A percentile compares a stretch with the other conserved stretches of the same genome.
Conservation (phyloP, 2,329 filamentous ascomycete species). For the Fusarium sp. region DNA sequence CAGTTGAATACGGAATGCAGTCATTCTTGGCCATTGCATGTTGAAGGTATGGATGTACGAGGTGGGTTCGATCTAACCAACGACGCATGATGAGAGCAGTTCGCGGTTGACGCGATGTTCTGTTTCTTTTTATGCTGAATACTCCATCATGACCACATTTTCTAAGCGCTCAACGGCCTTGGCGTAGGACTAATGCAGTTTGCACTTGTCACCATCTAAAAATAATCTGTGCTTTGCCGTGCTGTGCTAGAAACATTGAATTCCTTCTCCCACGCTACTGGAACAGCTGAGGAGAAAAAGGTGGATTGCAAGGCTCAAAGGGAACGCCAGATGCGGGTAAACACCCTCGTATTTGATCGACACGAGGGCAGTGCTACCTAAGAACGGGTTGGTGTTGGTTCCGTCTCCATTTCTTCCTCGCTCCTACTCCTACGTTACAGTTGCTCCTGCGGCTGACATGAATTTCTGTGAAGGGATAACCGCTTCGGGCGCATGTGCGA, state of each 20-base stretch:
- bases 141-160: conserved; percentile 1
- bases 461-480: conserved; percentile 11
- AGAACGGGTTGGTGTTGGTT: not conserved
- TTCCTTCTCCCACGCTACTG: conserved; percentile 19
- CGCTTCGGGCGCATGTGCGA: conserved; percentile 19
- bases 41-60: not conserved
- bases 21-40: not conserved
- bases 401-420: conserved; percentile 21
- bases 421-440: conserved; percentile 17
- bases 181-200: not conserved
- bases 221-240: conserved; percentile 12
- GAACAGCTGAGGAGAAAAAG: conserved; percentile 6
- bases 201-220: conserved; percentile 10
- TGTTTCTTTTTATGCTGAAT: not conserved
- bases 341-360: conserved; percentile 35
- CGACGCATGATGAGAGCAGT: not conserved
- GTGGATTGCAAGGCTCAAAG: conserved; percentile 27
- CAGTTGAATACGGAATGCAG: not conserved
- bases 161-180: conserved; percentile 1
- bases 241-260: conserved; percentile 2
- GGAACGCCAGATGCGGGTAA: conserved; percentile 32
- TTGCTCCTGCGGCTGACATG: conserved; percentile 8
- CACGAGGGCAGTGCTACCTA: conserved; percentile 35
- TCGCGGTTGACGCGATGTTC: conserved; percentile 8
- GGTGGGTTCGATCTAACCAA: not conserved